These are phyloP conservation scores for Metschnikowia borealis DNA, from an alignment of 805 yeast species.

Conservation along the genomic window DNA sequence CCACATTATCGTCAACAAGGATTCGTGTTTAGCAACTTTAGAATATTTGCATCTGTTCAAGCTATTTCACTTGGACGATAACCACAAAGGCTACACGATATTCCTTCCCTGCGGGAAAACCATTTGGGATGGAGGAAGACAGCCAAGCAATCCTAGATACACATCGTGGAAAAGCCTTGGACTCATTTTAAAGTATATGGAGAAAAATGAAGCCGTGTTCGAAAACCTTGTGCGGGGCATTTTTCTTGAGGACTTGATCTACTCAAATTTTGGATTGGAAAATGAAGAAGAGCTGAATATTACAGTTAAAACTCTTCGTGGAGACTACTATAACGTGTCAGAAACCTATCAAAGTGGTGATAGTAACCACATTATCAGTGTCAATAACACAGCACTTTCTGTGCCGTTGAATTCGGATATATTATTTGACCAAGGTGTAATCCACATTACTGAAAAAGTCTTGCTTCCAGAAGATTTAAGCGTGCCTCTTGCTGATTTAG, in stretches of 20 bases:
- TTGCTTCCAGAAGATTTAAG: slow-evolving; percentile 54
- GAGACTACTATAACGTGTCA: slow-evolving; percentile 25
- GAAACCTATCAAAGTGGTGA: slow-evolving; percentile 19
- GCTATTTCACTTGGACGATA: slow-evolving; percentile 50
- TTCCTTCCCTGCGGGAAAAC: slow-evolving; percentile 67
- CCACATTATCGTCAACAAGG: slow-evolving; percentile 31
- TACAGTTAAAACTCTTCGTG: slow-evolving; percentile 22
- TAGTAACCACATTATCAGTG: slow-evolving; percentile 21
- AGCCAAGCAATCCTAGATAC: slow-evolving; percentile 7
- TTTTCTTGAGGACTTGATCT: slow-evolving; percentile 60
- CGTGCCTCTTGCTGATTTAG: slow-evolving; percentile 52
- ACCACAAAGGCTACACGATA: slow-evolving; percentile 63
- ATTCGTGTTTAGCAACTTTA: slow-evolving; percentile 59
- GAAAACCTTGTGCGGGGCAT: slow-evolving; percentile 51
- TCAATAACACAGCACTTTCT: slow-evolving; percentile 31
- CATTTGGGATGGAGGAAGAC: slow-evolving; percentile 11
- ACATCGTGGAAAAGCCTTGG: slow-evolving; percentile 64
- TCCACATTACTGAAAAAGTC: slow-evolving; percentile 61
- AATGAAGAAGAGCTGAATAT: slow-evolving; percentile 15
- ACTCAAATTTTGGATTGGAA: slow-evolving; percentile 52
- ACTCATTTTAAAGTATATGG: slow-evolving; percentile 56
- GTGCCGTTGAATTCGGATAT: slow-evolving; percentile 55
- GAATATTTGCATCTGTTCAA: slow-evolving; percentile 50
- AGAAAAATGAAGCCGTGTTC: slow-evolving; percentile 48
- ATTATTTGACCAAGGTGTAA: slow-evolving; percentile 78